A percentile compares a stretch with the other conserved stretches of the same genome.
phyloP scores from a whole-genome alignment of 78 protist genomes.

The Planoprotostelium fungivorum region DNA sequence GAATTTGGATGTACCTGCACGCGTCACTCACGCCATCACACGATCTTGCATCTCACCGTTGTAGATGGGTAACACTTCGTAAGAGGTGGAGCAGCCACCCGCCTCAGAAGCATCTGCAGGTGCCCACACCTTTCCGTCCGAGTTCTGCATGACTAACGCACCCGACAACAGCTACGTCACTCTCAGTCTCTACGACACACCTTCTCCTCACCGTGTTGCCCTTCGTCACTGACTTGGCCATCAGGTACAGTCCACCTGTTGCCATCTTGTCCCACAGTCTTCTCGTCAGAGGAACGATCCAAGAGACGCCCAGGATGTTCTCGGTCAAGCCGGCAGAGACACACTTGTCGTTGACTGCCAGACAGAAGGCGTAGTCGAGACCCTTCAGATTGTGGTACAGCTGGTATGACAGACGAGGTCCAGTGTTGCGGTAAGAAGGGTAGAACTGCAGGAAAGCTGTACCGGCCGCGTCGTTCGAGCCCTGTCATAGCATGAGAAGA shows the following conservation, averaged over 20 bases:
- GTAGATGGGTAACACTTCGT: not conserved
- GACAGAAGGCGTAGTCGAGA: not conserved
- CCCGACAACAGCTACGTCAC: not conserved
- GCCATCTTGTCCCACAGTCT: not conserved
- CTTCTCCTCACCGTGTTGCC: not conserved
- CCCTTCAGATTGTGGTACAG: not conserved
- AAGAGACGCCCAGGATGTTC: not conserved
- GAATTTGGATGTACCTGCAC: too few species aligned
- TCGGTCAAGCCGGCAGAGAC: not conserved
- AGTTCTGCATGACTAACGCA: not conserved
- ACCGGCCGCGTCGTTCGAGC: not conserved
- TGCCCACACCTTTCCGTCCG: not conserved
- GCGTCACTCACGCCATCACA: not conserved
- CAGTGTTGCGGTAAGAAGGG: not conserved
- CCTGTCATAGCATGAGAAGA: not conserved
- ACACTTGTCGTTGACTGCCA: not conserved
- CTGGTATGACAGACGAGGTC: not conserved
- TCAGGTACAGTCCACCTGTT: not conserved
- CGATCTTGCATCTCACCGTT: not conserved
- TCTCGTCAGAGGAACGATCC: not conserved
- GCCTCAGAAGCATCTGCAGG: not conserved
- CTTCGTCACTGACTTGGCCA: not conserved
- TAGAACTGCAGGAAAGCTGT: not conserved
- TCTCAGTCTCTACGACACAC: not conserved
- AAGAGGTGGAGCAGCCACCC: not conserved